Conservation (phyloP, 176 grass and related monocot species). For the Oryza rufipogon region DNA sequence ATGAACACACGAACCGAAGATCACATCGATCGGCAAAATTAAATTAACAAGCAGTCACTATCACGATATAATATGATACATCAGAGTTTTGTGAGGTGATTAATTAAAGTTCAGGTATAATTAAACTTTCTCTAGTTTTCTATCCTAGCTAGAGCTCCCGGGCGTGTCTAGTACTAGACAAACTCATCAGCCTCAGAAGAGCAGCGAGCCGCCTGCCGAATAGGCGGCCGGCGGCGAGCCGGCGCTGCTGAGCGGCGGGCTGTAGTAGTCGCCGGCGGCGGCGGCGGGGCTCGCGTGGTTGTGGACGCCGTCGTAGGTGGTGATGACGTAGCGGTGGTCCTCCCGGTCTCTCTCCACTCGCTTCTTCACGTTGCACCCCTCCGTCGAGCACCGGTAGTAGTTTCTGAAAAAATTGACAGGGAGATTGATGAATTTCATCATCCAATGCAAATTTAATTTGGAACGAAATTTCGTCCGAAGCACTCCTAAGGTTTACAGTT, state of each 20-base stretch:
- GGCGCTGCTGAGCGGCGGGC: constrained; percentile 23
- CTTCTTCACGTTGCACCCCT: constrained; percentile 70
- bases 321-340: constrained; percentile 60
- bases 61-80: background rate
- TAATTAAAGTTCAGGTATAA: background rate
- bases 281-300: constrained; percentile 47
- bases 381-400: constrained; percentile 64
- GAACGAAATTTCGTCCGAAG: too few relatives aligned
- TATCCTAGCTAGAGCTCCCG: background rate
- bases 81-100: background rate
- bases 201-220: constrained; percentile 31
- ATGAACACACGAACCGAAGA: background rate
- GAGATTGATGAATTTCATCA: background rate
- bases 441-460: too few relatives aligned
- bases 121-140: background rate
- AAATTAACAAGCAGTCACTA: background rate
- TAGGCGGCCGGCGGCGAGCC: constrained; percentile 42
- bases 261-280: constrained; percentile 35
- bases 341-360: constrained; percentile 62
- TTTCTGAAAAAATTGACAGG: constrained; percentile 35
- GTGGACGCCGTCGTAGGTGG: constrained; percentile 72
- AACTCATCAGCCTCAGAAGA: constrained; percentile 24
- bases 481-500: background rate
- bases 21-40: constrained; percentile 6
- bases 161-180: background rate